Evolutionary conservation across 495 filamentous ascomycete species (phyloP), one percentile per base, ranked within the genome.

Genomic region (Letharia columbiana): DNA sequence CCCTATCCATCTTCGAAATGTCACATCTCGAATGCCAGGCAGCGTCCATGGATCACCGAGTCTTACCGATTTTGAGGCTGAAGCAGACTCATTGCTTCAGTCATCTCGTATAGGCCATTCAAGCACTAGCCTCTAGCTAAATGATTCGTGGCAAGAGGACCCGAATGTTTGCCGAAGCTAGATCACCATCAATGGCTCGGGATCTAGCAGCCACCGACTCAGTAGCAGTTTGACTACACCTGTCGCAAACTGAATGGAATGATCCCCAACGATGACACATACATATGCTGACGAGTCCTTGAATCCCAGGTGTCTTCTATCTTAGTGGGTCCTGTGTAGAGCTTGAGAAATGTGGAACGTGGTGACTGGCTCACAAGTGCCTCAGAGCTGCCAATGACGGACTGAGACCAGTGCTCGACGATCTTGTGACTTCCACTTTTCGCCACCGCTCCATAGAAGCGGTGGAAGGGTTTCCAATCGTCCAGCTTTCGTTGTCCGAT

Each of bases 401-500:
- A 64, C n/a, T 31, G 39, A 45, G 37, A 49, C 50, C 18, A 33
- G 39, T 50, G 49, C 62, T 50, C 54, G 31, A 44, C 42, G 50
- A 20, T 58, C 50, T 44, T 45, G 49, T 64, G 62, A 54, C 56
- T 44, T 54, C 52, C n/a, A 57, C 15, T 15, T 52, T 35, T 20
- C 62, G 31, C 52, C 49, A 35, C 28, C 40, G 31, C 28, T 42
- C 13, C 62, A 44, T 58, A 64, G 50, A 64, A 64, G 62, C 62
- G 62, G 62, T 56, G 62, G 17, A 47, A 64, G 37, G 11, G 4
- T 44, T 20, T 45, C 62, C 62, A 64, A 44, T 64, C 50, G 39
- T 64, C 28, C 20, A 64, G 23, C 49, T 44, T 58, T 58, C 17
- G 50, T 31, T 13, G 56, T 64, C 62, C 62, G 62, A 64, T 64